Base-by-base conservation (phyloP, 78 protist species). In the Speleostelium caveatum region DNA sequence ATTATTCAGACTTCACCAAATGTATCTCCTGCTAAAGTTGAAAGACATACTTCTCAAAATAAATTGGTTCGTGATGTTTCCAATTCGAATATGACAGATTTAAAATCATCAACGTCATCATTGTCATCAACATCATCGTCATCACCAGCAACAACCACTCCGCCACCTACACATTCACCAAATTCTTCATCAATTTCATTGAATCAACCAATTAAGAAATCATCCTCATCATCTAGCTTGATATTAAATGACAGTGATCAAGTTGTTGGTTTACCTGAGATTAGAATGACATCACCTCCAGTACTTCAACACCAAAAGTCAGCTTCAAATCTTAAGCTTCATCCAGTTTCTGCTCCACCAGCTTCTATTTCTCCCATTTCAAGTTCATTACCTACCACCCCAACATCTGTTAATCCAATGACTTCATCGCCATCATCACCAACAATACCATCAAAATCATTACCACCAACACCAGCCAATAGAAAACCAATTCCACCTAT, bases 1-100 rank as follows among this genome's bases (percentile, higher is more conserved):
- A 65, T 68, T 28, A 35, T 83, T 7, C 53, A 67, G 7, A 39
- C 19, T n/a, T 55, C 51, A 3, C 91, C 91, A 35, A 67, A 71
- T 69, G 91, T 83, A 17, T 72, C 78, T 33, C 78, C 78, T 21
- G 75, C 75, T 33, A 42, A 38, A 69, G 75, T 42, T 16, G 59
- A 42, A 69, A 69, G 36, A 42, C 61, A 14, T 24, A 24, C 14
- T 22, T 41, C 33, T 12, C n/a, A n/a, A n/a, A n/a, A n/a, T n/a
- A n/a, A n/a, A n/a, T n/a, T n/a, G n/a, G n/a, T n/a, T n/a, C n/a
- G n/a, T n/a, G n/a, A n/a, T n/a, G n/a, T n/a, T n/a, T n/a, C n/a
- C n/a, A n/a, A n/a, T n/a, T n/a, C n/a, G n/a, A n/a, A n/a, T n/a
- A n/a, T n/a, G n/a, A n/a, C n/a, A n/a, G n/a, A n/a, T n/a, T n/a